Base-by-base conservation (phyloP, 768 basidiomycete species). In the Arthromyces matolae region DNA sequence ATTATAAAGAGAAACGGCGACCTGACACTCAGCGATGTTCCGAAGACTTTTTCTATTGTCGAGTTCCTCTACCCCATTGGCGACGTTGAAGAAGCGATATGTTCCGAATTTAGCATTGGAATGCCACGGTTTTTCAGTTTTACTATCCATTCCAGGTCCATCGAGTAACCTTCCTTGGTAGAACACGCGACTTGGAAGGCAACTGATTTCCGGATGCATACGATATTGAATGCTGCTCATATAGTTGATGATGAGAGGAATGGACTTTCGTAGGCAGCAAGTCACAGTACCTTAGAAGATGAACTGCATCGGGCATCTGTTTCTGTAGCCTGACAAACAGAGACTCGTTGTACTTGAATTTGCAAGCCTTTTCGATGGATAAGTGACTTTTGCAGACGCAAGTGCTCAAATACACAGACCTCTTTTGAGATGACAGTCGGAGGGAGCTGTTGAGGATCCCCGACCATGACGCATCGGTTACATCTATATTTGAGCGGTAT, bases 201-300 rank as follows among this genome's bases (percentile, higher is more conserved):
- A 73, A 52, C 93, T 95, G 61, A 98, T 97, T 42, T 90, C 84
- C 1, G 95, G 95, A 62, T 99, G 94, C 96, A 99, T 99, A 55
- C 96, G 94, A 63, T 99, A 99, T 69, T 99, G 96, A 33, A 99
- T 98, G 57, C 95, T 97, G 49, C 35, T 22, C 14, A 42, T 6
- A 42, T 18, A 39, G 42, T 33, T n/a, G 10, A 38, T 44, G 31
- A 35, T 23, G 45, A 28, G 33, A 50, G 19, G 13, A 10, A 35
- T 18, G 36, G 41, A 40, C 23, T 43, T 19, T 46, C 23, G 16
- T 28, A 43, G 25, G 45, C 24, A 25, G 3, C 7, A 24, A 28
- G 8, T 5, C 12, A 31, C 8, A 39, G 53, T 71, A 89, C 93
- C 90, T 95, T 37, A 99, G 69, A 1, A 99, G 75, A 66, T 97